Evolutionary conservation across 305 asterid genomes (phyloP).

Genomic region (Plantago lanceolata): DNA sequence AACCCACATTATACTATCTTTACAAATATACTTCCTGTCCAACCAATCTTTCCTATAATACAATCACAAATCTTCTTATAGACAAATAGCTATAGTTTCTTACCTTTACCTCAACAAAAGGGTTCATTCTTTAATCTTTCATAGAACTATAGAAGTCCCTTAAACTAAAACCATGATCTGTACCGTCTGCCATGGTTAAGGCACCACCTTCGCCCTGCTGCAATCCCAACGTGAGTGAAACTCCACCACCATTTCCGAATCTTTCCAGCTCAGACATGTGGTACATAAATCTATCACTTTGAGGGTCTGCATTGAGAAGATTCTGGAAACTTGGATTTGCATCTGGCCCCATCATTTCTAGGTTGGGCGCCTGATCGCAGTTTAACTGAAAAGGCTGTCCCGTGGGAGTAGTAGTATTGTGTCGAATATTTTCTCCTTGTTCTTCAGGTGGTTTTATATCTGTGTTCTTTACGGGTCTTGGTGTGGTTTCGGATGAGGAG

Average conservation of each 20-base stretch:
- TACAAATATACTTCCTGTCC: slow-evolving; percentile 12
- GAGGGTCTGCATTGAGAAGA: slow-evolving; percentile 25
- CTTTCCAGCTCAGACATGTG: slow-evolving; percentile 59
- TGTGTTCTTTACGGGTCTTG: slow-evolving; percentile 28
- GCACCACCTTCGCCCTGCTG: slow-evolving; percentile 63
- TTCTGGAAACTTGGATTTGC: slow-evolving; percentile 33
- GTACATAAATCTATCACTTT: slow-evolving; percentile 39
- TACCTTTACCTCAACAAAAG: too few species aligned
- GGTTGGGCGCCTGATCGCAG: slow-evolving; percentile 35
- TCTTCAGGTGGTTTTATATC: slow-evolving; percentile 38
- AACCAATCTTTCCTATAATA: slow-evolving; percentile 11
- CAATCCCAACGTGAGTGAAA: slow-evolving; percentile 70
- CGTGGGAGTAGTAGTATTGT: slow-evolving; percentile 33
- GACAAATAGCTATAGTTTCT: slow-evolving; percentile 1
- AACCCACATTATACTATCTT: slow-evolving; percentile 17
- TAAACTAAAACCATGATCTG: slow-evolving; percentile 32
- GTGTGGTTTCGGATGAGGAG: slow-evolving; percentile 51
- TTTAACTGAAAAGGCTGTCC: slow-evolving; percentile 36
- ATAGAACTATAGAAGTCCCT: slow-evolving; percentile 13
- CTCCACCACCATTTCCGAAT: slow-evolving; percentile 47
- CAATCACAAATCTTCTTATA: slow-evolving; percentile 4
- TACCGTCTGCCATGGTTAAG: slow-evolving; percentile 37
- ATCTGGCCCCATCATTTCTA: slow-evolving; percentile 46
- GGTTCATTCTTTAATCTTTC: slow-evolving; percentile 6
- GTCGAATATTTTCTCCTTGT: slow-evolving; percentile 42